Conservation (phyloP, 768 basidiomycete species). For the Candolleomyces eurysporus region DNA sequence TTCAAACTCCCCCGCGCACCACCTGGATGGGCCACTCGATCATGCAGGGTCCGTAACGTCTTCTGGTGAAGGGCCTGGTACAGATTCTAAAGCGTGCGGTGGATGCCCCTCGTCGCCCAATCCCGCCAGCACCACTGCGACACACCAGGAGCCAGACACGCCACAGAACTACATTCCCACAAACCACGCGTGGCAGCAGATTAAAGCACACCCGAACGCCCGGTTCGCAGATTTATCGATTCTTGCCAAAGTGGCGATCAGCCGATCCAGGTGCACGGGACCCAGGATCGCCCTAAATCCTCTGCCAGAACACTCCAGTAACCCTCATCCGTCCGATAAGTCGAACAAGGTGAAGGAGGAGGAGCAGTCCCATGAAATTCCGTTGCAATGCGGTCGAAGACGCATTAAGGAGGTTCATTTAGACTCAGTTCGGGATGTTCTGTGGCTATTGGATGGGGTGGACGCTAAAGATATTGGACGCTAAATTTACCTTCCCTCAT, state of each 20-base stretch:
- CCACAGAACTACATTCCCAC: slow-evolving; percentile 64
- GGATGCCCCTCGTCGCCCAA: slow-evolving; percentile 22
- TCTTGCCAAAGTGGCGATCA: slow-evolving; percentile 86
- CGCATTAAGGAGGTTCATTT: slow-evolving; percentile 66
- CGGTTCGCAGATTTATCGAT: slow-evolving; percentile 80
- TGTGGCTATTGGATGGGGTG: slow-evolving; percentile 49
- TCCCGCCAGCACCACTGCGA: slow-evolving; percentile 3
- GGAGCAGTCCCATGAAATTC: slow-evolving; percentile 59
- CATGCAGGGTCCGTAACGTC: not conserved
- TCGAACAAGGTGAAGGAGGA: slow-evolving; percentile 1
- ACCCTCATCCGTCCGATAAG: not conserved
- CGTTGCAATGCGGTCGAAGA: slow-evolving; percentile 60
- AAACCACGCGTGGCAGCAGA: slow-evolving; percentile 78
- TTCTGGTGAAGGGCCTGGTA: slow-evolving; percentile 17
- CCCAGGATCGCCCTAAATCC: slow-evolving; percentile 61
- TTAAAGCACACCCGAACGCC: slow-evolving; percentile 88
- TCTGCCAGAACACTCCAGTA: slow-evolving; percentile 5
- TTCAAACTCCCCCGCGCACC: slow-evolving; percentile 48
- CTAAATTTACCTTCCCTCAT: no score
- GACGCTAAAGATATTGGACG: no score
- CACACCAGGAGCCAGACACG: slow-evolving; percentile 12
- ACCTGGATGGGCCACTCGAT: slow-evolving; percentile 11
- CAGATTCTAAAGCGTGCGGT: slow-evolving; percentile 19
- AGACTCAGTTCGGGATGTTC: slow-evolving; percentile 72
- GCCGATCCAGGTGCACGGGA: slow-evolving; percentile 74